Conservation (phyloP, 345 rosid genomes). For the Gossypium herbaceum region DNA sequence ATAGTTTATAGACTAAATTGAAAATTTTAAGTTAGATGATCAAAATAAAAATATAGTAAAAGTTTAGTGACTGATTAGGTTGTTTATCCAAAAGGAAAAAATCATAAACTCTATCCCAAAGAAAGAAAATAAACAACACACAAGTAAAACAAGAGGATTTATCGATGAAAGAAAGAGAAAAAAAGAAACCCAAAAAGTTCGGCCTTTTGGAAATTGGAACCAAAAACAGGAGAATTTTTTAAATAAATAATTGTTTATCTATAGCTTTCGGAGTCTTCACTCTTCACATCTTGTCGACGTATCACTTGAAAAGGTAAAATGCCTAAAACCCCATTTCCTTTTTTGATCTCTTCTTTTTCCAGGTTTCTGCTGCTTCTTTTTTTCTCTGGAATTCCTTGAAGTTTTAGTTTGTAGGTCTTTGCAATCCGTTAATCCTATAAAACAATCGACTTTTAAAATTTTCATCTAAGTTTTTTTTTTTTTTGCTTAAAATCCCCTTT, state of each 20-base stretch:
- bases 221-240: neutral
- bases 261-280: neutral
- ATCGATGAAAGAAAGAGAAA: neutral
- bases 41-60: no score
- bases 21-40: no score
- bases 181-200: neutral
- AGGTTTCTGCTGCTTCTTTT: neutral
- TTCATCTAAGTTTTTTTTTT: neutral
- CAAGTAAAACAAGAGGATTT: neutral
- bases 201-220: neutral
- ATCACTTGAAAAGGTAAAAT: conserved; percentile 1
- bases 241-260: neutral
- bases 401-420: neutral
- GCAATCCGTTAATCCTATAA: neutral
- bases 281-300: neutral
- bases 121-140: neutral
- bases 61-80: no score
- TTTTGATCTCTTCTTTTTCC: neutral
- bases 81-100: no score
- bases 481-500: neutral
- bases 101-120: neutral
- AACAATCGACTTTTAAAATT: neutral
- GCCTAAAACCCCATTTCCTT: neutral
- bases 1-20: no score
- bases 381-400: neutral